Evolutionary conservation across 257 asterid genomes (phyloP).

Genomic region (Perilla frutescens): DNA sequence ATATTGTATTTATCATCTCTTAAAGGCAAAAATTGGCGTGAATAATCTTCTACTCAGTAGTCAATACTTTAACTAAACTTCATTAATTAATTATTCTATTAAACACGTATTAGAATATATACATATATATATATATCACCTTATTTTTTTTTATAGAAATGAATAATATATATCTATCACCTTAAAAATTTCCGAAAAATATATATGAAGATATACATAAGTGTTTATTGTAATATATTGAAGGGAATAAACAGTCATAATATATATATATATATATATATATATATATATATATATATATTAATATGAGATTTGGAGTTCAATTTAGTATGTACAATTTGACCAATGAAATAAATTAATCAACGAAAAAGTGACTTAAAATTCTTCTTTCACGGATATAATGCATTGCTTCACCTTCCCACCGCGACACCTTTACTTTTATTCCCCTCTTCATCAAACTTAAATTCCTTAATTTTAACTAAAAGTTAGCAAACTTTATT

Average conservation of each 20-base stretch:
- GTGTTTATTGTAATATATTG: too few species aligned
- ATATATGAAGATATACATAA: too few species aligned
- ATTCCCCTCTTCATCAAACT: not conserved
- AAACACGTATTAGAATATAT: not conserved
- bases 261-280: too few species aligned
- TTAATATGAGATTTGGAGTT: too few species aligned
- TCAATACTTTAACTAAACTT: not conserved
- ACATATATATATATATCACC: too few species aligned
- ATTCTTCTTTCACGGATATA: not conserved
- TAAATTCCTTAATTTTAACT: slow-evolving; percentile 10
- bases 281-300: too few species aligned
- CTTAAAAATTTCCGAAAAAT: too few species aligned
- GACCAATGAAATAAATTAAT: slow-evolving; percentile 5
- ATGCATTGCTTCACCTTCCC: not conserved
- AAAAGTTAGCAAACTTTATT: not conserved
- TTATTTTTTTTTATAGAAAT: too few species aligned
- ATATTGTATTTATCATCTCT: too few species aligned
- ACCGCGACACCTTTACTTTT: slow-evolving; percentile 1
- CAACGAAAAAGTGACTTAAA: not conserved
- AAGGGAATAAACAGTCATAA: too few species aligned
- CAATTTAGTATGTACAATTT: not conserved
- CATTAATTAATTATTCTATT: not conserved
- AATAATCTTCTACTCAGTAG: not conserved
- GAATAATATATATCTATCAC: too few species aligned
- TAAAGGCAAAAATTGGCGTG: too few species aligned